These are phyloP conservation scores for Warburgia ugandensis DNA, from an alignment of 164 flowering plant genomes.

Conservation along the genomic window DNA sequence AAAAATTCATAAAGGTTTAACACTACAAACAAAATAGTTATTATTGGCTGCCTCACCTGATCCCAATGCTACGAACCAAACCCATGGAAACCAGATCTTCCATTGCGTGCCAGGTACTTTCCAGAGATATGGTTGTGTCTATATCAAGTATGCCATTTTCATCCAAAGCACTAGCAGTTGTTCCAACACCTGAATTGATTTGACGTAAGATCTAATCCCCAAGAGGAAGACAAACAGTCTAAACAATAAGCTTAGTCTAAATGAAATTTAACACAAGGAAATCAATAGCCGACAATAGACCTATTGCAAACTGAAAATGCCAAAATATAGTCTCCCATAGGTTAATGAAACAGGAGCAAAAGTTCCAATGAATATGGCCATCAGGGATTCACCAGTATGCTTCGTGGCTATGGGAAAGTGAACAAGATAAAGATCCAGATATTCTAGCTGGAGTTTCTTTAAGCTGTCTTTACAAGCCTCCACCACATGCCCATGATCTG, in stretches of 20 bases:
- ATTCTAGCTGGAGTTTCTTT: slow-evolving; percentile 78
- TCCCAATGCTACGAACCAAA: slow-evolving; percentile 86
- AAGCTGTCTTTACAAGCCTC: slow-evolving; percentile 92
- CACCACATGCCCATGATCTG: slow-evolving; percentile 87
- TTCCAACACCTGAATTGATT: slow-evolving; percentile 69
- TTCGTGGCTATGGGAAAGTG: slow-evolving; percentile 87
- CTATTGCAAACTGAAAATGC: not conserved
- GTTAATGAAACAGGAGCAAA: not conserved
- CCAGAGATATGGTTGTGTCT: slow-evolving; percentile 79
- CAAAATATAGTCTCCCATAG: not conserved
- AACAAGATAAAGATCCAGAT: slow-evolving; percentile 80
- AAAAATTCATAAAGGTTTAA: no score
- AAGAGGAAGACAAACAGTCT: not conserved
- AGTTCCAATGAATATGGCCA: not conserved
- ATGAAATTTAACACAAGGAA: not conserved
- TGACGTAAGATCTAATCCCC: not conserved
- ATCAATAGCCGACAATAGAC: not conserved
- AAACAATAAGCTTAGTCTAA: not conserved
- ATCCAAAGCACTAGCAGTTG: slow-evolving; percentile 64
- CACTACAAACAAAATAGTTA: no score
- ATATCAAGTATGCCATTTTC: slow-evolving; percentile 84
- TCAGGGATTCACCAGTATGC: slow-evolving; percentile 56
- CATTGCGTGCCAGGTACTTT: slow-evolving; percentile 96
- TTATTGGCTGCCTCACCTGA: slow-evolving; percentile 52
- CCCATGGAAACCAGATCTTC: slow-evolving; percentile 85